Conservation (phyloP, 805 yeast species). For the Brettanomyces sp. region DNA sequence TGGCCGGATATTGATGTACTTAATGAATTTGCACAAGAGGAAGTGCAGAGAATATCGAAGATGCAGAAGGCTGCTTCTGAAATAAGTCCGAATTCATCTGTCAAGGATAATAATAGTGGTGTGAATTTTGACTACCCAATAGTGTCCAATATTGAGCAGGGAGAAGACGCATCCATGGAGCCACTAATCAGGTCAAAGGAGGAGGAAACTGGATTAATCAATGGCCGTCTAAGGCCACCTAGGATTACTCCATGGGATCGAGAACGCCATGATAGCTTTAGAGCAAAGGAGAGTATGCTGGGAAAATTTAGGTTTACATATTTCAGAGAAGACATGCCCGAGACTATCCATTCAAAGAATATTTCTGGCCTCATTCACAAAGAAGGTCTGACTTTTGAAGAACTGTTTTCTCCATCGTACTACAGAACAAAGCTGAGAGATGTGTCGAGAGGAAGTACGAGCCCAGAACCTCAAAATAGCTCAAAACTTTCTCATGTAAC, state of each 20-base stretch:
- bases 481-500: conserved; percentile 1
- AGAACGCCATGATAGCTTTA: conserved; percentile 6
- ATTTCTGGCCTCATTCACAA: conserved; percentile 65
- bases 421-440: conserved; percentile 12
- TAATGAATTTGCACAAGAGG: conserved; percentile 70
- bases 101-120: conserved; percentile 5
- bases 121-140: conserved; percentile 34
- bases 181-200: conserved; percentile 26
- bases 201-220: conserved; percentile 46
- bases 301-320: conserved; percentile 77
- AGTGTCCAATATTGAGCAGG: conserved; percentile 21
- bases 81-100: conserved; percentile 16
- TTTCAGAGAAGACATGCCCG: conserved; percentile 79
- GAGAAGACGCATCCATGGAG: conserved; percentile 11
- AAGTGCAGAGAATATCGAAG: conserved; percentile 30
- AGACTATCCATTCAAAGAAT: conserved; percentile 86
- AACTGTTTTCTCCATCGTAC: conserved; percentile 46
- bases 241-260: conserved; percentile 68
- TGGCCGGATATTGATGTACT: conserved; percentile 85
- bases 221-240: conserved; percentile 67
- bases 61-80: conserved; percentile 18
- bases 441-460: not conserved
- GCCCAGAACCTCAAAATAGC: not conserved
- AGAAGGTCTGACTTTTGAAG: conserved; percentile 42
- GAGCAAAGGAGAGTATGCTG: conserved; percentile 13